Base-by-base conservation (phyloP, 129 eudicot species). In the Escallonia herrerae region DNA sequence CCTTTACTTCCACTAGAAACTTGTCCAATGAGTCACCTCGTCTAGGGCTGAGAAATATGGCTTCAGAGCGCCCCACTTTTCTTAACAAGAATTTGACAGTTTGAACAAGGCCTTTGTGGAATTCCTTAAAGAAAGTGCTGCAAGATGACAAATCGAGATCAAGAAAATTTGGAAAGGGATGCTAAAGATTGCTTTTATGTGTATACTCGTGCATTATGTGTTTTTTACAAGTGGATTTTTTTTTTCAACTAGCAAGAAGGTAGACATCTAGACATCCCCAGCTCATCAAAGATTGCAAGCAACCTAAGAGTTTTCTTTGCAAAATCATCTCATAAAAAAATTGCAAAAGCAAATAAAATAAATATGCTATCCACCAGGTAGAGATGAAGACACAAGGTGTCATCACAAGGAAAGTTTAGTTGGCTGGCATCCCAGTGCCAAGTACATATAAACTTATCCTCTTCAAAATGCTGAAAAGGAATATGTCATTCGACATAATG, bases 41-140 rank as follows among this genome's bases (percentile, higher is more conserved):
- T 86, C 63, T 77, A 59, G 99, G 99, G 74, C 96, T 83, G 65
- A 94, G 81, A 59, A 79, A 75, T 50, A 94, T 71, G 69, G 99
- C 99, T 80, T 86, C 90, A 13, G 95, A 79, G 33, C 82, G 82
- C 43, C 93, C 82, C 15, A 84, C 84, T 41, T 74, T 82, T 63
- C 78, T 83, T 45, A 94, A 80, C 84, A 89, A 74, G 64, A 81
- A 77, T 66, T 76, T 86, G 69, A 94, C 64, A 58, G 87, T 89
- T 74, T 74, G 91, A 49, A 77, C 95, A 67, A 86, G 83, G 72
- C 77, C 81, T 76, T 82, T 76, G 76, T 86, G 95, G 66, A 77
- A 86, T 71, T 76, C 72, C 74, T 82, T 94, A 73, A 81, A 88
- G 72, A 94, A 94, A 42, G 99, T 94, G 71, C 83, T 93, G 86